Base-by-base conservation (phyloP, 306 rosid genomes). In the Dicorynia guianensis region DNA sequence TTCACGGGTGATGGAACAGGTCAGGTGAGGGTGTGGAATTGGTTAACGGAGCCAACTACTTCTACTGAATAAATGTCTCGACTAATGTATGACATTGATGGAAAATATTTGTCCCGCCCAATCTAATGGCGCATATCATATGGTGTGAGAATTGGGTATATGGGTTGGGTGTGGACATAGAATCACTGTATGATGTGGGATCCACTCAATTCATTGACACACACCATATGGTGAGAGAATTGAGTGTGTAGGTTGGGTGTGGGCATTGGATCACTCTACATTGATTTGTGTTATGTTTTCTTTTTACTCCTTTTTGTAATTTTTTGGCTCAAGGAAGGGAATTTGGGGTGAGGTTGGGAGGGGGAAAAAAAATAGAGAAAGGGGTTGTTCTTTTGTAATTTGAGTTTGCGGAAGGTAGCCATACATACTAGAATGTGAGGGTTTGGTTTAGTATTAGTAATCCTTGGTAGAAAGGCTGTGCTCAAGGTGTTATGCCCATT, bases 1-100 rank as follows among this genome's bases (percentile, higher is more conserved):
- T 95, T 95, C 84, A 92, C 98, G 0, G 98, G 97, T 25, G 97
- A 92, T 42, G 98, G 92, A 78, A 85, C 97, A 2, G 98, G 98
- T 46, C 86, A 86, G 86, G 96, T 95, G 58, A 89, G 72, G 86
- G 97, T 95, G 66, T 95, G 98, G 98, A 86, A 85, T 55, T 90
- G 92, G 97, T 61, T 38, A 71, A 30, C 85, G 0, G 95, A 89
- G 42, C 55, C 84, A 58, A 61, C 85, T 54, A 19, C 79, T 57
- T 58, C 78, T 55, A 20, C 58, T 73, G 76, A 86, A 85, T 84
- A 74, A 76, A 53, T 13, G 60, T 14, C 43, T 12, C 58, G 6
- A 18, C 67, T 8, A 49, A n/a, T 69, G 53, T 7, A 48, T 68
- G 17, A 55, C 63, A 54, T 18, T 63, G 11, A 25, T 70, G n/a